phyloP scores from a whole-genome alignment of 257 asterid genomes.

The Paulownia fortunei region DNA sequence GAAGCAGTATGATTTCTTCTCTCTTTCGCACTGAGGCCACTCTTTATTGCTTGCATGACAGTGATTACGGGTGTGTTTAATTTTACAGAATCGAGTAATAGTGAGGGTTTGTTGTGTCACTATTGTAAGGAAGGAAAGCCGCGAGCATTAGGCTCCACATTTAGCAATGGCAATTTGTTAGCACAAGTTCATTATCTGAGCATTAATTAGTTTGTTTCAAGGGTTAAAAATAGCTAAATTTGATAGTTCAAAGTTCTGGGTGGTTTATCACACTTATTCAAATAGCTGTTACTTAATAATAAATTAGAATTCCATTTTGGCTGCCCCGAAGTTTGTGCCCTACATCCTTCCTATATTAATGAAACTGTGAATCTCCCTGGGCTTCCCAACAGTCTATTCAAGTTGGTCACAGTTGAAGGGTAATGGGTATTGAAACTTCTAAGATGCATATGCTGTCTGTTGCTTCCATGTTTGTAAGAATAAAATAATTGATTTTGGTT shows the following conservation, averaged over 20 bases:
- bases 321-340: neutral
- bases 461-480: neutral
- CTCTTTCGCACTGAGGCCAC: constrained; percentile 9
- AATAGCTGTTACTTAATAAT: neutral
- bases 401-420: neutral
- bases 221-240: constrained; percentile 18
- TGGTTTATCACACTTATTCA: neutral
- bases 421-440: neutral
- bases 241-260: constrained; percentile 1
- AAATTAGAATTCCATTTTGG: neutral
- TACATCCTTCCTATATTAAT: neutral
- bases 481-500: neutral
- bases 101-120: neutral
- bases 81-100: neutral
- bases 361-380: neutral
- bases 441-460: neutral
- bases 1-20: constrained; percentile 63
- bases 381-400: neutral
- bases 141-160: neutral
- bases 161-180: neutral
- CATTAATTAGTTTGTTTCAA: constrained; percentile 11
- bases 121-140: neutral
- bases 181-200: neutral
- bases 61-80: neutral
- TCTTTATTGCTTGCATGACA: neutral